Evolutionary conservation across 805 yeast genomes (phyloP).

Genomic region (Sugiyamaella valdiviana): DNA sequence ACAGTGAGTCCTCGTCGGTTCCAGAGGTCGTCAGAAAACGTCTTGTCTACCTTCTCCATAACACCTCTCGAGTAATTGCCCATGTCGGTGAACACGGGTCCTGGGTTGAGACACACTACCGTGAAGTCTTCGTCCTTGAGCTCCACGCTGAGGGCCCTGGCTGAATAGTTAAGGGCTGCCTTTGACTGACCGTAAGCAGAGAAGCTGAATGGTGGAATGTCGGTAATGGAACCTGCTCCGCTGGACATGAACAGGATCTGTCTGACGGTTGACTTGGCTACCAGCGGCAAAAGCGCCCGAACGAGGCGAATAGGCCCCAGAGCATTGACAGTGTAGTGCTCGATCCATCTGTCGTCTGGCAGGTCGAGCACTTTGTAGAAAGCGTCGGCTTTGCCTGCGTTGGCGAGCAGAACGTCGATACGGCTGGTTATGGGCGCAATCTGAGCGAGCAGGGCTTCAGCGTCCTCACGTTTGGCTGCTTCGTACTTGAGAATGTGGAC

Average conservation of each 20-base stretch:
- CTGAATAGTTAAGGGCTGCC: constrained; percentile 35
- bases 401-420: constrained; percentile 26
- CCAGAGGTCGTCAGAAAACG: constrained; percentile 4
- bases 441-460: constrained; percentile 3
- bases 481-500: constrained; percentile 25
- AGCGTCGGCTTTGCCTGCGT: constrained; percentile 24
- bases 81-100: constrained; percentile 36
- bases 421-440: constrained; percentile 6
- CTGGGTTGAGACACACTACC: constrained; percentile 37
- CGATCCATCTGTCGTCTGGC: constrained; percentile 8
- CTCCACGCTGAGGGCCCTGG: constrained; percentile 28
- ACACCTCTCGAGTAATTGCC: constrained; percentile 14
- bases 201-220: constrained; percentile 14
- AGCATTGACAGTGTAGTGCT: constrained; percentile 23
- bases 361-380: constrained; percentile 5
- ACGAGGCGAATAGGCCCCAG: constrained; percentile 24
- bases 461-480: constrained; percentile 3
- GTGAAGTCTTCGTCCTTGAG: constrained; percentile 25
- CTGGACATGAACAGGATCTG: constrained; percentile 29
- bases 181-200: constrained; percentile 36
- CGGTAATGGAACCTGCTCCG: constrained; percentile 25
- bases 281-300: constrained; percentile 23
- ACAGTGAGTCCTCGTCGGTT: constrained; percentile 16
- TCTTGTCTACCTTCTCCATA: constrained; percentile 1
- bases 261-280: constrained; percentile 21